Conservation (phyloP, 2,329 filamentous ascomycete species). For the Nemania sp. region DNA sequence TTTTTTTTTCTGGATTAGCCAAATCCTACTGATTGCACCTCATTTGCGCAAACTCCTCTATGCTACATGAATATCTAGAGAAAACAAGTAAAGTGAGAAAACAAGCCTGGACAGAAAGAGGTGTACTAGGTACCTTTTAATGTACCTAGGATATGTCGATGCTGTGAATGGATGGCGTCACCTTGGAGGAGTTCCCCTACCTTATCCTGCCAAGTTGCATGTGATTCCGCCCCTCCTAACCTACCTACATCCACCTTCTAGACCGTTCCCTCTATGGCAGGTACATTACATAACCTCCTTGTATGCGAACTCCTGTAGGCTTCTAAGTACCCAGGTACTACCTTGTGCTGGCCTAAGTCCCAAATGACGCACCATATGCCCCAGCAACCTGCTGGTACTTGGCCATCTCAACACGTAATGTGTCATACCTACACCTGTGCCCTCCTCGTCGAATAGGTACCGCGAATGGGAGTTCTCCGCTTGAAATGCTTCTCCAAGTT, state of each 20-base stretch:
- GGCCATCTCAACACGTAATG: background rate
- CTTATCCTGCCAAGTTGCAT: slow-evolving; percentile 18
- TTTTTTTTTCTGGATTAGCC: no score
- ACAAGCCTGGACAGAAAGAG: no score
- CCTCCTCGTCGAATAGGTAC: no score
- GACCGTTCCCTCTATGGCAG: slow-evolving; percentile 10
- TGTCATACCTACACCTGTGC: background rate
- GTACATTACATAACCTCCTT: background rate
- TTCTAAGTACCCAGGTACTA: no score
- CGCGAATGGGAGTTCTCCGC: no score
- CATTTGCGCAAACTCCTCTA: no score
- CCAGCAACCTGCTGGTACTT: background rate
- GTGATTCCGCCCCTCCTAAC: slow-evolving; percentile 19
- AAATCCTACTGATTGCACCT: no score
- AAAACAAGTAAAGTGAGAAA: no score
- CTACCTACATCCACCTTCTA: slow-evolving; percentile 6
- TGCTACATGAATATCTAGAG: no score
- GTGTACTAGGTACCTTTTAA: no score
- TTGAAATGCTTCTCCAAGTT: no score
- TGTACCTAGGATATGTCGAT: background rate
- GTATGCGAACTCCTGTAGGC: no score
- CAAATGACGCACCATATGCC: slow-evolving; percentile 18
- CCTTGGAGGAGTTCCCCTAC: background rate
- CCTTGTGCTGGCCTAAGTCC: background rate
- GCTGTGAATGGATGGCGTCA: slow-evolving; percentile 16